Evolutionary conservation across 108 stramenopile species (phyloP).

Genomic region (Mediolabrus comicus): DNA sequence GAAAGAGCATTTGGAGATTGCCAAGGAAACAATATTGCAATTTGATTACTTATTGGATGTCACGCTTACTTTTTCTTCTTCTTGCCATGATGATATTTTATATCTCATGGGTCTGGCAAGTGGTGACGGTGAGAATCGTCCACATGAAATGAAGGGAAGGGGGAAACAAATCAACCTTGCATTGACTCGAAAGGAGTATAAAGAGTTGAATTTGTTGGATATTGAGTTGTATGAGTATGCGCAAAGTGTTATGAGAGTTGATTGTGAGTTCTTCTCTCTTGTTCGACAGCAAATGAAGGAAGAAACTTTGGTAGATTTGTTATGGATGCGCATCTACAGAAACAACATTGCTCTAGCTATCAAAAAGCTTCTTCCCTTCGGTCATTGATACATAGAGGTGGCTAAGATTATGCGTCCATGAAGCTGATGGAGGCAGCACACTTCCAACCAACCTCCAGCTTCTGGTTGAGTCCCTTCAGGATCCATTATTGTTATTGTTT

Average conservation of each 20-base stretch:
- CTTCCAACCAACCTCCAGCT: no score
- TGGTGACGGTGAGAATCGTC: neutral
- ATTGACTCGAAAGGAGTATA: neutral
- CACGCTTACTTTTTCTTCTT: neutral
- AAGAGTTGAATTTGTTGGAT: conserved; percentile 11
- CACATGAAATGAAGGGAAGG: neutral
- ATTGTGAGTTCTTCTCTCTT: conserved; percentile 7
- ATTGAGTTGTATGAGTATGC: conserved; percentile 19
- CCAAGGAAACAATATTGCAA: conserved; percentile 14
- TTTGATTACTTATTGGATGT: conserved; percentile 15
- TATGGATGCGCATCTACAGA: no score
- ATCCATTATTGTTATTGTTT: no score
- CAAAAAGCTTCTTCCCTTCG: no score
- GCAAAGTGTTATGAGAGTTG: neutral
- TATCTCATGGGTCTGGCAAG: conserved; percentile 10
- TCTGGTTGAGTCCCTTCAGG: no score
- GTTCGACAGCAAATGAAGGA: neutral
- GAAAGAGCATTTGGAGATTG: conserved; percentile 1
- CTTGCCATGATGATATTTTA: neutral
- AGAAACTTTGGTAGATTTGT: no score
- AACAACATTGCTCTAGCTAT: no score
- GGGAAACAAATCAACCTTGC: neutral
- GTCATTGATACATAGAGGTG: no score
- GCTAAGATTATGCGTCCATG: no score
- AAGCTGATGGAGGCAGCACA: no score